Evolutionary conservation across 176 grass and related monocot species (phyloP).

Genomic region (Coix lacrymajobi): DNA sequence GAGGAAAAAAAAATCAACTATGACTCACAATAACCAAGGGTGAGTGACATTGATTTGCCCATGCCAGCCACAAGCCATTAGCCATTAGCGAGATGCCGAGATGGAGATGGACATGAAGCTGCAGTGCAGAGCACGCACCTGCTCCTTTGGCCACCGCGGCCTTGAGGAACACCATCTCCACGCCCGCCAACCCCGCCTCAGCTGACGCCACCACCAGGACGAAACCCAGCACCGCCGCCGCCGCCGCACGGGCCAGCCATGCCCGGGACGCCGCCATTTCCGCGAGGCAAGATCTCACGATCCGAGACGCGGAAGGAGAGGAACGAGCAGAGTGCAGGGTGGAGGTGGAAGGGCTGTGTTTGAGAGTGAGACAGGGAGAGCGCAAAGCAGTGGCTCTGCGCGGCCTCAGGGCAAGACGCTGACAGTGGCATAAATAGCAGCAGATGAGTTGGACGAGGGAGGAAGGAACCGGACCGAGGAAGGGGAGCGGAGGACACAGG

Average conservation of each 20-base stretch:
- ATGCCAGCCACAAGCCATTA: neutral
- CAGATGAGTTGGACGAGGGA: neutral
- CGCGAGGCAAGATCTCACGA: neutral
- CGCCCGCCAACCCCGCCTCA: slow-evolving; percentile 15
- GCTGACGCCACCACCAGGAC: neutral
- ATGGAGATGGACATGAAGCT: neutral
- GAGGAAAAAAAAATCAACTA: neutral
- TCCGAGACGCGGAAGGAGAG: neutral
- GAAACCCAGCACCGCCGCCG: slow-evolving; percentile 16
- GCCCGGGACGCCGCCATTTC: slow-evolving; percentile 27
- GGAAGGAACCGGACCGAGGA: neutral
- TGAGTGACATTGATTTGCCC: neutral
- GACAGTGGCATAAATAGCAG: slow-evolving; percentile 34
- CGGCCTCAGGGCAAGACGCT: slow-evolving; percentile 19
- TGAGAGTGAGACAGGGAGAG: neutral
- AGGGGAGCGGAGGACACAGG: neutral
- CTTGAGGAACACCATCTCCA: slow-evolving; percentile 56
- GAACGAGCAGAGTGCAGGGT: neutral
- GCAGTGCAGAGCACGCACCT: slow-evolving; percentile 19
- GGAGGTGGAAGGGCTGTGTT: neutral
- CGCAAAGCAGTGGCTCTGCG: slow-evolving; percentile 6
- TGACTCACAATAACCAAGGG: neutral
- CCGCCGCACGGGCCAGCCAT: slow-evolving; percentile 6
- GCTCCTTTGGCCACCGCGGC: slow-evolving; percentile 55
- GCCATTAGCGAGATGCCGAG: neutral